These are phyloP conservation scores for Yamadazyma kitorensis DNA, from an alignment of 805 yeast species.

Conservation along the genomic window DNA sequence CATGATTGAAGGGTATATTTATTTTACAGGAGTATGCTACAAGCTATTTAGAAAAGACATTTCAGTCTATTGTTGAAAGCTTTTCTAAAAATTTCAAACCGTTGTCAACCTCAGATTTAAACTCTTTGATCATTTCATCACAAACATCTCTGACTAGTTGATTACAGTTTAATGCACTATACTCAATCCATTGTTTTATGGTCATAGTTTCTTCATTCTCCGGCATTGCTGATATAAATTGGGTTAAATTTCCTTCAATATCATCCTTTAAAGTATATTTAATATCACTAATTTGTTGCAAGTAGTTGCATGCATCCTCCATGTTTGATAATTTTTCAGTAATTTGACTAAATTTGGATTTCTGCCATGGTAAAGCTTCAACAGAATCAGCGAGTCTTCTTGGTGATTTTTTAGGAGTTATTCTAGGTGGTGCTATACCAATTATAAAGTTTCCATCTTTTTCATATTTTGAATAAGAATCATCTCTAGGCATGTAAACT, in stretches of 20 bases:
- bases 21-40: no score
- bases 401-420: conserved; percentile 6
- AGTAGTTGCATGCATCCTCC: conserved; percentile 34
- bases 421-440: conserved; percentile 7
- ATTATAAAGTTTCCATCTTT: conserved; percentile 7
- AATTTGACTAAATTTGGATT: conserved; percentile 1
- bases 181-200: conserved; percentile 64
- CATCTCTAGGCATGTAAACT: conserved; percentile 3
- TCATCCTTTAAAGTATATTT: conserved; percentile 54
- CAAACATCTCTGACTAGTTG: conserved; percentile 46
- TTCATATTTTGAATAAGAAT: conserved; percentile 6
- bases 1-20: no score
- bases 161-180: conserved; percentile 54
- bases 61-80: conserved; percentile 14
- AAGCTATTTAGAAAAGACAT: no score
- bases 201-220: conserved; percentile 66
- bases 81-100: conserved; percentile 38
- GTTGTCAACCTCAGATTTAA: conserved; percentile 46
- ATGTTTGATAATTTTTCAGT: conserved; percentile 21
- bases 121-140: conserved; percentile 44
- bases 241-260: conserved; percentile 60
- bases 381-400: not conserved
- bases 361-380: not conserved
- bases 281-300: conserved; percentile 31
- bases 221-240: conserved; percentile 67